These are phyloP conservation scores for Paramecium bursaria DNA, from an alignment of 73 alveolate genomes.

Conservation along the genomic window DNA sequence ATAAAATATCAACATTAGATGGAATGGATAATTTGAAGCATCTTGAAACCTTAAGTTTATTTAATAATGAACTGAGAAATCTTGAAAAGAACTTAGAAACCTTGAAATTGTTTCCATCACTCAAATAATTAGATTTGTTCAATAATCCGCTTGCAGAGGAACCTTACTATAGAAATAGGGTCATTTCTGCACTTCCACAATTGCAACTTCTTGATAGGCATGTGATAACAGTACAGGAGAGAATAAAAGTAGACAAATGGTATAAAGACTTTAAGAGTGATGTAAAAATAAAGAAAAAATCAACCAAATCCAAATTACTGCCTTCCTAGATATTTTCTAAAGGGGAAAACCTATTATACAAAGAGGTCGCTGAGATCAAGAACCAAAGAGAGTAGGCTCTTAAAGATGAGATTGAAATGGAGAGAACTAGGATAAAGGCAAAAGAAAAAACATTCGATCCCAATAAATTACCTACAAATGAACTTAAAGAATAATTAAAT, in stretches of 20 bases:
- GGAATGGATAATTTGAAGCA: conserved; percentile 91
- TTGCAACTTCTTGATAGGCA: conserved; percentile 92
- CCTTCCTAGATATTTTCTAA: conserved; percentile 80
- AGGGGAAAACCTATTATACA: conserved; percentile 90
- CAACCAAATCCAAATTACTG: conserved; percentile 67
- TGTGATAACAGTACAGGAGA: conserved; percentile 87
- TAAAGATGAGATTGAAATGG: conserved; percentile 52
- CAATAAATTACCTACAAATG: conserved; percentile 81
- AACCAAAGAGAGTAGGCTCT: conserved; percentile 65
- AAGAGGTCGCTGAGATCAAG: conserved; percentile 81
- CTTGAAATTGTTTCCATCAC: conserved; percentile 82
- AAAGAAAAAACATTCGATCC: conserved; percentile 79
- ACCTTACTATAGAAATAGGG: conserved; percentile 94
- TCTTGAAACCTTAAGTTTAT: conserved; percentile 86
- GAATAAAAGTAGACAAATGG: conserved; percentile 86
- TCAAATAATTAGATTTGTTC: conserved; percentile 84
- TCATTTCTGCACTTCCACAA: conserved; percentile 86
- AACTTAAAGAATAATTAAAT: conserved; percentile 82
- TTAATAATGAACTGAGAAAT: conserved; percentile 88
- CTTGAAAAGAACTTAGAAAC: conserved; percentile 85
- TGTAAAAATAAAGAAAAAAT: conserved; percentile 71
- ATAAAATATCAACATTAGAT: conserved; percentile 84
- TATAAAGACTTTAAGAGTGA: conserved; percentile 74
- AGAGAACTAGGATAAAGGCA: conserved; percentile 74
- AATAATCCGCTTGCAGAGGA: conserved; percentile 98